phyloP scores from a whole-genome alignment of 1,284 basidiomycete species.

The Tausonia pullulans region DNA sequence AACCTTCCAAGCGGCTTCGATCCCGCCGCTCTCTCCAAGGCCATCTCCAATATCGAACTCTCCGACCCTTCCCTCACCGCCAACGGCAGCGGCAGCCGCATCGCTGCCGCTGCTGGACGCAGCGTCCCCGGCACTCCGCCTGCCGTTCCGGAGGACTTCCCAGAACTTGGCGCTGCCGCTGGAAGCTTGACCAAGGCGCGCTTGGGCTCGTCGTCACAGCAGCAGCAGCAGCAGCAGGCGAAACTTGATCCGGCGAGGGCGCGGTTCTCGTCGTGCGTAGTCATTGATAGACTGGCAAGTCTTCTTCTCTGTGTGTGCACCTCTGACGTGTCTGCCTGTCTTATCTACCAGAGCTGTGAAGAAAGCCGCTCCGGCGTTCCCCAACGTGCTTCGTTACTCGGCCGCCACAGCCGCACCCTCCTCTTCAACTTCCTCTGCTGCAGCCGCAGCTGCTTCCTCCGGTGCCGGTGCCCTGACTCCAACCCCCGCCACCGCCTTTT shows the following conservation, averaged over 20 bases:
- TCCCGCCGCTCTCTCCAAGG: slow-evolving; percentile 40
- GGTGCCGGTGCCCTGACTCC: too few relatives aligned
- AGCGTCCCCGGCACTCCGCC: slow-evolving; percentile 23
- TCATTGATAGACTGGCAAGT: too few relatives aligned
- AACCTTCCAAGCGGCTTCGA: slow-evolving; percentile 53
- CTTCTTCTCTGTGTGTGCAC: too few relatives aligned
- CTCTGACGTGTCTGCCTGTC: neutral
- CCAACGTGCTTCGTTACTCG: neutral
- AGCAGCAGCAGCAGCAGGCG: slow-evolving; percentile 22
- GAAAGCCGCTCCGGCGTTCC: slow-evolving; percentile 35
- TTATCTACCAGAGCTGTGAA: slow-evolving; percentile 51
- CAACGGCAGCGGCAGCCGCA: neutral
- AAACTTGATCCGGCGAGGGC: slow-evolving; percentile 62
- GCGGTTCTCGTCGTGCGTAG: slow-evolving; percentile 48
- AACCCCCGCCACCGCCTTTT: neutral
- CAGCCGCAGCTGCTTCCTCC: too few relatives aligned
- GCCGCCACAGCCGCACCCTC: too few relatives aligned
- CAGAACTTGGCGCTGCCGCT: slow-evolving; percentile 49
- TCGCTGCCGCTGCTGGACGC: slow-evolving; percentile 35
- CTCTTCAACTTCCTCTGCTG: neutral
- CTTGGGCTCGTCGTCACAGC: too few relatives aligned
- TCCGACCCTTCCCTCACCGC: slow-evolving; percentile 16
- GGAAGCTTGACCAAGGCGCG: slow-evolving; percentile 26
- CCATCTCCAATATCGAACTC: slow-evolving; percentile 58
- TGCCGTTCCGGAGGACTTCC: slow-evolving; percentile 71